Evolutionary conservation across 1,284 basidiomycete genomes (phyloP).

Genomic region (Cutaneotrichosporon sp.): DNA sequence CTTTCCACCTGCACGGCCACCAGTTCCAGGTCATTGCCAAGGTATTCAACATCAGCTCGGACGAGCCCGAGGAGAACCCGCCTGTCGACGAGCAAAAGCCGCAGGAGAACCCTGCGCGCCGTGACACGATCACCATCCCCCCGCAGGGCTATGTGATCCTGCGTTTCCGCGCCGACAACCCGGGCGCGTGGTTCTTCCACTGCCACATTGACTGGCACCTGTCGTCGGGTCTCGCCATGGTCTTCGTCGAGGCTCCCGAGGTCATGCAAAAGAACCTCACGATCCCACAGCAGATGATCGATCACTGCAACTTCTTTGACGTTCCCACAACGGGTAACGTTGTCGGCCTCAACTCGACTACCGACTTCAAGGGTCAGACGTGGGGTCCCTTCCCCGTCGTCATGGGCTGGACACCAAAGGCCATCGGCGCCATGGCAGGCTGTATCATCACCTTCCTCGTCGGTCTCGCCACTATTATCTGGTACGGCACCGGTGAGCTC

Average conservation of each 20-base stretch:
- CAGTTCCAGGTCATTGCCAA: constrained; percentile 72
- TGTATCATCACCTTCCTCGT: constrained; percentile 75
- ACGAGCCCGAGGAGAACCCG: constrained; percentile 74
- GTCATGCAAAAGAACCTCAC: constrained; percentile 34
- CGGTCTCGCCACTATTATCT: constrained; percentile 71
- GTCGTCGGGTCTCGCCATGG: constrained; percentile 46
- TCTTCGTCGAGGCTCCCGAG: constrained; percentile 48
- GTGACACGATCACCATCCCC: constrained; percentile 58
- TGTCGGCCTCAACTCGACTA: constrained; percentile 45
- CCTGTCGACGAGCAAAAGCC: constrained; percentile 58
- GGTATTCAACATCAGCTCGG: constrained; percentile 65
- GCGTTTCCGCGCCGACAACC: constrained; percentile 53
- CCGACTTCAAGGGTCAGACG: constrained; percentile 53
- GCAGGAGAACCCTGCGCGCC: constrained; percentile 74
- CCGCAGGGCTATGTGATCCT: constrained; percentile 48
- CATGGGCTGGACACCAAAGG: constrained; percentile 67
- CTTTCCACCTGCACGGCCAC: constrained; percentile 56
- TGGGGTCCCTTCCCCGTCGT: constrained; percentile 61
- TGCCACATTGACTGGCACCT: constrained; percentile 49
- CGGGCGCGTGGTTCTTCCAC: constrained; percentile 53
- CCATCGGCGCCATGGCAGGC: constrained; percentile 76
- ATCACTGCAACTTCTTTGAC: constrained; percentile 66
- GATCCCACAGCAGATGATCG: constrained; percentile 44
- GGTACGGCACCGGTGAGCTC: constrained; percentile 70
- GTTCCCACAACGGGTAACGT: constrained; percentile 64